Base-by-base conservation (phyloP, 768 basidiomycete genomes). In the Rhodocollybia butyracea region DNA sequence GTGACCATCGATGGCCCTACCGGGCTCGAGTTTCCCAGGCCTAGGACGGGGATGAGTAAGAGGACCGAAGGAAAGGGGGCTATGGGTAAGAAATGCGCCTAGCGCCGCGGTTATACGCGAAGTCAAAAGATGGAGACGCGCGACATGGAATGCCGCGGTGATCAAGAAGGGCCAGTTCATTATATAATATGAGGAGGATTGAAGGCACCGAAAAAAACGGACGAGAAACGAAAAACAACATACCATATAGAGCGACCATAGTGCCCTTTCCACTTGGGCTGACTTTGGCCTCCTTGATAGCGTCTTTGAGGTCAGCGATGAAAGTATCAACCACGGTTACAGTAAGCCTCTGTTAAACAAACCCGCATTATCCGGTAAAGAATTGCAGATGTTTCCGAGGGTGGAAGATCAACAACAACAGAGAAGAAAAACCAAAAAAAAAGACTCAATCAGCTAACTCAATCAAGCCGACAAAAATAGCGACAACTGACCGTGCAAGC, bases 181-280 rank as follows among this genome's bases (percentile, higher is more conserved):
- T n/a, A n/a, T n/a, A n/a, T n/a, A n/a, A n/a, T n/a, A n/a, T n/a
- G n/a, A n/a, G n/a, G n/a, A n/a, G 40, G n/a, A 41, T 17, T 12
- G n/a, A 15, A 17, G 27, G 46, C 4, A 2, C 12, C 46, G 22
- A 51, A 34, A 22, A 32, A 12, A 15, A 53, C n/a, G 32, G 24
- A 46, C 13, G 42, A 51, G 29, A 42, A 45, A 46, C 36, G 43
- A 24, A 34, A 50, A 27, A 56, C 61, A 54, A 42, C 31, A 51
- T 57, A 94, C 94, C 94, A 64, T 97, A 98, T 12, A 98, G 66
- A 13, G 87, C 80, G 3, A 97, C 93, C 94, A 98, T 95, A 29
- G 83, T 83, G 7, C 96, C 96, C 63, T 86, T 82, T 5, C 88
- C 87, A 29, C 76, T 73, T 0, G 89, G 85, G 17, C 74, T 70